Evolutionary conservation across 148 eudicot species (phyloP), one percentile per base, ranked within the genome.

Genomic region (Selenicereus undatus): DNA sequence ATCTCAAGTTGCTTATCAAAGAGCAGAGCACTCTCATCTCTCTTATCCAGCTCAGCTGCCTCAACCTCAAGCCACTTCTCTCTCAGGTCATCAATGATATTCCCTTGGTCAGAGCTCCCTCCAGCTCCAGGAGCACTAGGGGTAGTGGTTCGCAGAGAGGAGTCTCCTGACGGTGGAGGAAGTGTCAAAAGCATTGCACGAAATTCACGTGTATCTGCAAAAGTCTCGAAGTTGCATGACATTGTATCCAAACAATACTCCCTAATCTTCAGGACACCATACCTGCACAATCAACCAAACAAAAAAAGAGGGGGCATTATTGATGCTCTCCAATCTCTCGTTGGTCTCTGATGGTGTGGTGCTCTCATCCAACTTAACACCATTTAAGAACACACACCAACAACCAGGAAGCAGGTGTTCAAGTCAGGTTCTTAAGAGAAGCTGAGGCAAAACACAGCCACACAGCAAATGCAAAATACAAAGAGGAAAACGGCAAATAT

Each of bases 41-140:
- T 90, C 82, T 89, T 35, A 83, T 95, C 97, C 22, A 95, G 93
- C 86, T 95, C 96, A 56, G 91, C 96, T 74, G 91, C 98, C 86
- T 95, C 98, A 43, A 90, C 88, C 87, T 93, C 98, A 4, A 95
- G 94, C 98, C 98, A 95, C 78, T 95, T 93, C 76, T 96, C 99
- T 78, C 98, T 86, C 72, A 93, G 87, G 87, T 96, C 99, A 84
- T 96, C 99, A 50, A 96, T 93, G 79, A 96, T 66, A 78, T 96
- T 96, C 29, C 88, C 92, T 78, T 87, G 92, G 76, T 86, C 87
- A 39, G 73, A 76, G 72, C 76, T 88, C 60, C 83, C 87, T 83
- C 91, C 93, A 27, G 92, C 92, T 81, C 99, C 99, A 3, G 99
- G 99, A 36, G 99, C 99, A 89, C 91, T 96, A 56, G 99, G 99